Base-by-base conservation (phyloP, 148 eudicot species). In the Cornus controversa region DNA sequence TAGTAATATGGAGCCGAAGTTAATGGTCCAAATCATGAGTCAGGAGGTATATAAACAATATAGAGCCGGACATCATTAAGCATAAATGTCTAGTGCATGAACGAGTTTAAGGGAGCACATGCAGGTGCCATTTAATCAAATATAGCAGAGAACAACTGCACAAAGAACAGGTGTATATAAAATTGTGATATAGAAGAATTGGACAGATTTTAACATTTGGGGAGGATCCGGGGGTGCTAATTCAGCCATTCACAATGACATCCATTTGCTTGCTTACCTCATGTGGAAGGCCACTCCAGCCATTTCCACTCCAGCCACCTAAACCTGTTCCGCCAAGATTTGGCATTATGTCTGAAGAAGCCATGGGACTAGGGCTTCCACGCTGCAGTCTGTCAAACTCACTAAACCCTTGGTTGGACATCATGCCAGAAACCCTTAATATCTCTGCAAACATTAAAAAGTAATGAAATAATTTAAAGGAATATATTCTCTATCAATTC, bases 281-380 rank as follows among this genome's bases (percentile, higher is more conserved):
- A 66, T 34, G 86, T 14, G 78, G 86, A 77, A 76, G 78, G 66
- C 86, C 79, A 68, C 65, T 72, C 87, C 83, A 82, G 24, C 79
- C 78, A 65, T 79, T 81, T 57, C 84, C 84, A 40, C 45, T 72
- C 87, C 85, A 82, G 28, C 79, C 78, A 69, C 75, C 83, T 75
- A 86, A 62, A 73, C 80, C 80, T 66, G 81, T 80, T 64, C 76
- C 84, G 23, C 81, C 85, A 71, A 79, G 67, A 80, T 81, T 80
- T 28, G 84, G 80, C 70, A 84, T 74, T 37, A 75, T 73, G 50
- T 86, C 85, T 25, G 71, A 54, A 45, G 87, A 65, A 60, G 80
- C 60, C 79, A 82, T 24, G 14, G 85, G 85, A 75, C 85, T 84
- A 47, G 89, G 89, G 81, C 89, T 84, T 79, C 87, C 85, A 73